Conservation (phyloP, 2,329 filamentous ascomycete genomes). For the Alternaria postmessia region DNA sequence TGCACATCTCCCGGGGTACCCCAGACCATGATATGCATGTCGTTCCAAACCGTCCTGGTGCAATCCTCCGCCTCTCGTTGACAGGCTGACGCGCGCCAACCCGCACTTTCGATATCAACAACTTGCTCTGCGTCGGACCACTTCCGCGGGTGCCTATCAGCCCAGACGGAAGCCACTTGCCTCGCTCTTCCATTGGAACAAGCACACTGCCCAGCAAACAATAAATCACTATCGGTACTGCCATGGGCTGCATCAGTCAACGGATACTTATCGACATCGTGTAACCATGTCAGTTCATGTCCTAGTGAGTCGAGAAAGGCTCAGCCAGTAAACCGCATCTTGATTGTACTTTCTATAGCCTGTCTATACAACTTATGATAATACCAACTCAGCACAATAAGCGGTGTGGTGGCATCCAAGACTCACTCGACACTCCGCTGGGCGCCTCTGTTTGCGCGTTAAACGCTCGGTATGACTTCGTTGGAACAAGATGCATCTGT, state of each 20-base stretch:
- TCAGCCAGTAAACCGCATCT: background rate
- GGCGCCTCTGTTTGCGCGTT: background rate
- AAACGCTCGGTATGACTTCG: background rate
- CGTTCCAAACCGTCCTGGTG: constrained; percentile 8
- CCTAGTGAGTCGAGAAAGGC: background rate
- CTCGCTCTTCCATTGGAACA: background rate
- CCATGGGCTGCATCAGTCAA: background rate
- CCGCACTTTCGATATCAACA: constrained; percentile 10
- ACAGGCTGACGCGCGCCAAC: constrained; percentile 3
- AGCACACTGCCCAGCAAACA: background rate
- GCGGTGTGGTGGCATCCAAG: background rate
- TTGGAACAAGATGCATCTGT: background rate
- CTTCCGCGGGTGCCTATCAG: background rate
- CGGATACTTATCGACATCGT: background rate
- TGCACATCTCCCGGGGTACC: constrained; percentile 14
- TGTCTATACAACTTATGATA: background rate
- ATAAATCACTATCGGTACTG: background rate
- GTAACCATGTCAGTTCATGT: background rate
- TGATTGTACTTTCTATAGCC: background rate
- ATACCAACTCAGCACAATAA: background rate
- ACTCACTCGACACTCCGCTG: background rate
- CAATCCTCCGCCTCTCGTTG: background rate
- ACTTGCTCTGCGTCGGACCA: background rate
- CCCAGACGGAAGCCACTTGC: background rate
- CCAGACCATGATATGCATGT: constrained; percentile 11